A percentile compares a stretch with the other conserved stretches of the same genome.
Conservation (phyloP, 495 filamentous ascomycete genomes). For the Aspergillus biplanus region DNA sequence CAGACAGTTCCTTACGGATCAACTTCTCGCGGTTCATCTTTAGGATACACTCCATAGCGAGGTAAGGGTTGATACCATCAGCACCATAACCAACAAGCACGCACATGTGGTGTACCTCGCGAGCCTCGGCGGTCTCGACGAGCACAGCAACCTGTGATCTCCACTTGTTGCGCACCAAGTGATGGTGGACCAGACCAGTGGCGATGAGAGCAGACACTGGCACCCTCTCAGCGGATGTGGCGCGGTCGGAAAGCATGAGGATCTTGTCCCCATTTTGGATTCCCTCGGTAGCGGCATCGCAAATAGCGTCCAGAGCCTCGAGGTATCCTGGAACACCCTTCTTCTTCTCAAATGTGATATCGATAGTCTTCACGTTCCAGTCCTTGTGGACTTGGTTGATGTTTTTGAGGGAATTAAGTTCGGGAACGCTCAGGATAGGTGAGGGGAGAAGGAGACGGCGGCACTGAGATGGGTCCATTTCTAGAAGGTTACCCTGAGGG, state of each 20-base stretch:
- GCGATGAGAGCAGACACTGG: constrained; percentile 88
- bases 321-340: constrained; percentile 87
- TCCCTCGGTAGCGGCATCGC: constrained; percentile 80
- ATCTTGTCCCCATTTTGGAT: constrained; percentile 85
- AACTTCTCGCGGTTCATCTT: constrained; percentile 97
- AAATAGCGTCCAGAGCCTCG: constrained; percentile 87
- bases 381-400: constrained; percentile 73
- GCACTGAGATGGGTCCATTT: constrained; percentile 92
- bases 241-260: constrained; percentile 89
- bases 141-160: constrained; percentile 85
- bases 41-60: constrained; percentile 96
- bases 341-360: constrained; percentile 91
- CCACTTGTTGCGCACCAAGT: constrained; percentile 97
- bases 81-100: constrained; percentile 95
- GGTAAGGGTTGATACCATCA: constrained; percentile 95
- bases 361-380: constrained; percentile 93
- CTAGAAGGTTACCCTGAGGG: constrained; percentile 94
- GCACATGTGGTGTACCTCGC: constrained; percentile 99
- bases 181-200: constrained; percentile 95
- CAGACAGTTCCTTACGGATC: constrained; percentile 84
- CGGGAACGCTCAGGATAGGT: constrained; percentile 86
- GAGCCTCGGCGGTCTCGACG: constrained; percentile 94
- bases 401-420: constrained; percentile 88
- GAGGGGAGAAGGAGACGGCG: constrained; percentile 84
- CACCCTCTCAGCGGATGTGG: constrained; percentile 80